Percentiles rank a stretch among this genome's conserved stretches.
These are phyloP conservation scores for Helotiales sp. DNA, from an alignment of 2,329 filamentous ascomycete genomes.

Conservation along the genomic window DNA sequence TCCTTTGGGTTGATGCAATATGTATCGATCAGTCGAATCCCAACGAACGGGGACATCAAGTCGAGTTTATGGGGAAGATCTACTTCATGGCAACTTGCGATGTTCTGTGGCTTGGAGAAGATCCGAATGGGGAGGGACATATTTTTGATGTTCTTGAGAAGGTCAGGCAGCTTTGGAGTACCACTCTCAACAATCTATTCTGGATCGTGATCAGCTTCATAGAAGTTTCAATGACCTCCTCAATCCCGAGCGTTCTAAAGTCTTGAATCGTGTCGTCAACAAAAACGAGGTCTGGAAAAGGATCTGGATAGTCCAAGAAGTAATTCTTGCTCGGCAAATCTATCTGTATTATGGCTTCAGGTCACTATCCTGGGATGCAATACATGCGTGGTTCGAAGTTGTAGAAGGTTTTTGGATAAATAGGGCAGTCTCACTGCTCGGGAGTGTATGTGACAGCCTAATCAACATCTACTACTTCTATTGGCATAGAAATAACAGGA, in stretches of 20 bases:
- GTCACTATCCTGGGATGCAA: not conserved
- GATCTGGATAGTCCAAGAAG: constrained; percentile 6
- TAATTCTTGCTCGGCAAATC: not conserved
- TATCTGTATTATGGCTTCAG: not conserved
- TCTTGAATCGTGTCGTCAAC: not conserved
- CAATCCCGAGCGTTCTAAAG: not conserved
- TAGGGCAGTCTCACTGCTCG: not conserved
- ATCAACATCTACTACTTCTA: not conserved
- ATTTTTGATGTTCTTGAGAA: not conserved
- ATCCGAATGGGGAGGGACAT: not conserved
- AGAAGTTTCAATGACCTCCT: not conserved
- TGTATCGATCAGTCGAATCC: constrained; percentile 29
- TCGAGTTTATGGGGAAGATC: constrained; percentile 30
- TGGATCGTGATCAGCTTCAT: not conserved
- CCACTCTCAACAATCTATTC: not conserved
- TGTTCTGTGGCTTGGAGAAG: constrained; percentile 11
- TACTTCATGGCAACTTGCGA: constrained; percentile 20
- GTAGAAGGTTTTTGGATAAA: not conserved
- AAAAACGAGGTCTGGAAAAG: not conserved
- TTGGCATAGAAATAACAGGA: not conserved
- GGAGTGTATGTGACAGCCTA: no score
- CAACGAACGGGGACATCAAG: constrained; percentile 24
- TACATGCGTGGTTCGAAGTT: no score
- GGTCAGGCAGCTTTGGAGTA: not conserved
- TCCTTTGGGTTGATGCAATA: constrained; percentile 32